A percentile compares a stretch with the other conserved stretches of the same genome.
These are phyloP conservation scores for Aspergillus novoparasiticus DNA, from an alignment of 2,329 filamentous ascomycete genomes.

Conservation along the genomic window DNA sequence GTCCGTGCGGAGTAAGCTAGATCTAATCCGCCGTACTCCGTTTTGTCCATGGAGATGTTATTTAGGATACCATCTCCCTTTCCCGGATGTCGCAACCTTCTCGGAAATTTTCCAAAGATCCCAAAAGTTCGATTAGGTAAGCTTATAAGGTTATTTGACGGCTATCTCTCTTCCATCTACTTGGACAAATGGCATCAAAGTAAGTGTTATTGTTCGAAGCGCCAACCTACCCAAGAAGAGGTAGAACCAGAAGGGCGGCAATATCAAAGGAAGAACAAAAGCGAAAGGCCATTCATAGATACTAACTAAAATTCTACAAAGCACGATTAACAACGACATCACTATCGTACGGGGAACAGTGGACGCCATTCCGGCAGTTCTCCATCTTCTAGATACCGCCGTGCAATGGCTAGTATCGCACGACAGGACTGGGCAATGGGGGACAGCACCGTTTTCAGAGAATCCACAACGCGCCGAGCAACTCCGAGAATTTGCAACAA, in stretches of 20 bases:
- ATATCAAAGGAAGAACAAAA: neutral
- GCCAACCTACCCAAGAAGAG: fast-evolving
- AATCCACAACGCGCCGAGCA: neutral
- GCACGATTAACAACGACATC: neutral
- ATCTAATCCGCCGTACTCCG: too few relatives aligned
- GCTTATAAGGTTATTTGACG: neutral
- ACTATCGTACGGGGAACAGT: neutral
- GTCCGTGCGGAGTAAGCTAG: too few relatives aligned
- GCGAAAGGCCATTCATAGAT: neutral
- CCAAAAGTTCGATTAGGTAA: too few relatives aligned
- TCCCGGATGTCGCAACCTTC: too few relatives aligned
- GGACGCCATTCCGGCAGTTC: neutral
- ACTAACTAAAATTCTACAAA: neutral
- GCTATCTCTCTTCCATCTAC: neutral
- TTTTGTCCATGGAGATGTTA: too few relatives aligned
- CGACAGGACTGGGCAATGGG: neutral
- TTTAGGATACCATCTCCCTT: too few relatives aligned
- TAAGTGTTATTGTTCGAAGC: neutral
- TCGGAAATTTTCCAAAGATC: too few relatives aligned
- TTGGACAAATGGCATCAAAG: neutral
- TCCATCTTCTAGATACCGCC: neutral
- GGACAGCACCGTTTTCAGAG: neutral
- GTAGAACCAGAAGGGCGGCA: neutral
- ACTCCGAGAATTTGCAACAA: neutral
- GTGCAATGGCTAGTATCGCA: neutral